Base-by-base conservation (phyloP, 2,329 filamentous ascomycete genomes). In the Xylariales sp. region DNA sequence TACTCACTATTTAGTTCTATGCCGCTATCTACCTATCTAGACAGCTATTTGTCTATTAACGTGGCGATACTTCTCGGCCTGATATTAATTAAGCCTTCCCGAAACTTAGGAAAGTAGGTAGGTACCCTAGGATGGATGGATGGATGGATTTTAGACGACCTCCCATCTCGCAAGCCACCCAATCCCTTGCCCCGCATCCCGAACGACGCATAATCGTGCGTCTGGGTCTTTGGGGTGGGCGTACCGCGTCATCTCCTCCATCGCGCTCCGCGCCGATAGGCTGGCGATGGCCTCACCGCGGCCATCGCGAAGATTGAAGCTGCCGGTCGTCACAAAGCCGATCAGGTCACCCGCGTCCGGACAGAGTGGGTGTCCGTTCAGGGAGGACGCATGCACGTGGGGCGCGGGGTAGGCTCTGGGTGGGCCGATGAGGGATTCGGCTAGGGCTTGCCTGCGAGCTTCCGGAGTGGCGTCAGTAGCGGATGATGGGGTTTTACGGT, bases 271-370 rank as follows among this genome's bases (percentile, higher is more conserved):
- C 0, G 90, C 82, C 14, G 88, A 82, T 32, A 98, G 76, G 57
- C 87, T 90, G 0, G 92, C 96, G 67, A 98, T 84, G 0, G 90
- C 95, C 16, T 89, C 89, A 0, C 91, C 92, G 71, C 86, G 87
- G 0, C 95, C 96, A 71, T 91, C 88, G 1, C 88, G 87, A 1
- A 98, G 85, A 74, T 91, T 94, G 78, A 91, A 97, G 58, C 92
- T 91, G 0, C 95, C 96, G 0, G 91, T 91, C 1, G 94, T 97
- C 30, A 97, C 90, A 77, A 97, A 99, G 0, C 96, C 96, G 58
- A 98, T 87, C 12, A 98, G 83, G 77, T 97, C 92, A 28, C 87
- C 84, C 69, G 89, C 89, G 9, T 85, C 84, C 0, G 95, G 95
- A n/a, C 94, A 89, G 0, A 89, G 76, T 0, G 91, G 90, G 72